Evolutionary conservation across 2,329 filamentous ascomycete species (phyloP).

Genomic region (Clonostachys sp.): DNA sequence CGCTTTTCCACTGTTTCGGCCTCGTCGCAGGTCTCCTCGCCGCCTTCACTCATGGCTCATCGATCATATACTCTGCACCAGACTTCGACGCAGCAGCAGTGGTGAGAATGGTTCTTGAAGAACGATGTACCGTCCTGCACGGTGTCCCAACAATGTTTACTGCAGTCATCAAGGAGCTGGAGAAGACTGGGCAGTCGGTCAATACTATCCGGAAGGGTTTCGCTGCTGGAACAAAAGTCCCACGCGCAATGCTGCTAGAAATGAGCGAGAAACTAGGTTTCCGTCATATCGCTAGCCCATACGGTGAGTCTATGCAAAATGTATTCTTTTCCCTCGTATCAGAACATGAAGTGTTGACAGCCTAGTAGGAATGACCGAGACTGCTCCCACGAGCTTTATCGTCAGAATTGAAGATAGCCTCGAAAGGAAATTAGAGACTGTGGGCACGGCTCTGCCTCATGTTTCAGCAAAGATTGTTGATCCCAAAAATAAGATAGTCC

Average conservation of each 20-base stretch:
- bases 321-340: slow-evolving; percentile 33
- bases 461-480: slow-evolving; percentile 59
- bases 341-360: slow-evolving; percentile 48
- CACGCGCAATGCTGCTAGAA: slow-evolving; percentile 56
- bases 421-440: slow-evolving; percentile 57
- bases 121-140: slow-evolving; percentile 46
- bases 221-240: slow-evolving; percentile 60
- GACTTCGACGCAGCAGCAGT: slow-evolving; percentile 57
- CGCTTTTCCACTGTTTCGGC: slow-evolving; percentile 69
- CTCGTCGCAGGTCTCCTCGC: slow-evolving; percentile 68
- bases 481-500: slow-evolving; percentile 44
- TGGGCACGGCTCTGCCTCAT: slow-evolving; percentile 59
- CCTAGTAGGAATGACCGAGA: slow-evolving; percentile 60
- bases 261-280: slow-evolving; percentile 59
- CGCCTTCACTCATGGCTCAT: slow-evolving; percentile 56
- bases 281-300: slow-evolving; percentile 46
- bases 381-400: slow-evolving; percentile 54
- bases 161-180: slow-evolving; percentile 56
- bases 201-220: slow-evolving; percentile 58
- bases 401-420: slow-evolving; percentile 62
- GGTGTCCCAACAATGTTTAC: slow-evolving; percentile 67
- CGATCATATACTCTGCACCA: slow-evolving; percentile 64
- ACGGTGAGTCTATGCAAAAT: slow-evolving; percentile 22
- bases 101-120: slow-evolving; percentile 47
- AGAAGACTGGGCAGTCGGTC: slow-evolving; percentile 13